Evolutionary conservation across 2,329 filamentous ascomycete genomes (phyloP).

Genomic region (Ramichloridium luteum): DNA sequence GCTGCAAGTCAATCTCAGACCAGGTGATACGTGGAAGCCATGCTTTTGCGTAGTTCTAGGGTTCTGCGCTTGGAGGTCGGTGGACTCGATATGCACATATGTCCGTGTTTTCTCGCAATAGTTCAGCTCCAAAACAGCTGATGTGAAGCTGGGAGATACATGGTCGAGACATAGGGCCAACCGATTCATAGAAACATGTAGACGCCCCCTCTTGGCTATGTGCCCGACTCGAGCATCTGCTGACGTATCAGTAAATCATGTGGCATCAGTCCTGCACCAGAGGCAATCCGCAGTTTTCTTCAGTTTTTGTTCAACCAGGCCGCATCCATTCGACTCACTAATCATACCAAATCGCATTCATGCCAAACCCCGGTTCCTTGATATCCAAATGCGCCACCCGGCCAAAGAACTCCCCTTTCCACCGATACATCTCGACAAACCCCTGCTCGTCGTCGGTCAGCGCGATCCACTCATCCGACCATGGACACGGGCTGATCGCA

Average conservation of each 20-base stretch:
- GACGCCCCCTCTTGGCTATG: not conserved
- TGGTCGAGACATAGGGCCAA: not conserved
- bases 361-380: conserved; percentile 79
- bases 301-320: not conserved
- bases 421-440: conserved; percentile 77
- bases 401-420: conserved; percentile 68
- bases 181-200: not conserved
- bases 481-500: conserved; percentile 71
- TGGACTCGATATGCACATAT: not conserved
- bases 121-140: not conserved
- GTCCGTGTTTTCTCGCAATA: not conserved
- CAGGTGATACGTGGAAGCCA: not conserved
- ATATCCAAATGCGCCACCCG: conserved; percentile 66
- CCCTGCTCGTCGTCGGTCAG: conserved; percentile 81
- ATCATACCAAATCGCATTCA: conserved; percentile 96
- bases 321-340: no score
- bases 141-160: not conserved
- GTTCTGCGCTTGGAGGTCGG: not conserved
- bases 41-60: not conserved
- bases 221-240: not conserved
- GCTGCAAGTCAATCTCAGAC: not conserved
- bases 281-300: not conserved
- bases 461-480: conserved; percentile 80
- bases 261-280: no score
- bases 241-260: no score